Percentiles rank a stretch among this genome's conserved stretches.
Evolutionary conservation across 1,284 basidiomycete genomes (phyloP).

Genomic region (Cryptococcus depauperatus): DNA sequence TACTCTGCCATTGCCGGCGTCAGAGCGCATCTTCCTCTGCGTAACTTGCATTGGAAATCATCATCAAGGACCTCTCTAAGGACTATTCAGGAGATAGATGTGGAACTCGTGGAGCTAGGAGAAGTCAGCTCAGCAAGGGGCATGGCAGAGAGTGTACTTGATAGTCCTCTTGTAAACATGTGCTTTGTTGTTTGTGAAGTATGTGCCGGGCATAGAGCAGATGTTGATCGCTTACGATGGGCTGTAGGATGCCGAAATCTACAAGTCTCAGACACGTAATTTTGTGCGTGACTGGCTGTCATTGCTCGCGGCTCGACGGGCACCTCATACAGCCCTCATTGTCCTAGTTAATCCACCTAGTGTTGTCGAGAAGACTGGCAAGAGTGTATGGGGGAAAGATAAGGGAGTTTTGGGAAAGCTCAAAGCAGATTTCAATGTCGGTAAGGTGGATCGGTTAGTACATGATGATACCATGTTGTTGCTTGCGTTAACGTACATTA

Average conservation of each 20-base stretch:
- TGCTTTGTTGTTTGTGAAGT: constrained; percentile 85
- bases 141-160: constrained; percentile 61
- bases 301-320: constrained; percentile 58
- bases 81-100: constrained; percentile 78
- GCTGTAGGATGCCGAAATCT: constrained; percentile 72
- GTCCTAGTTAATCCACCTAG: constrained; percentile 59
- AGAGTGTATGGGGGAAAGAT: constrained; percentile 42
- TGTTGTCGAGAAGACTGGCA: constrained; percentile 51
- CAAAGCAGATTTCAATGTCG: constrained; percentile 81
- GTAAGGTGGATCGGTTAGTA: constrained; percentile 74
- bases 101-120: constrained; percentile 64
- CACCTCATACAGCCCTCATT: constrained; percentile 76
- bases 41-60: constrained; percentile 85
- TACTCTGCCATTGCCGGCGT: constrained; percentile 58
- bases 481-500: constrained; percentile 14
- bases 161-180: constrained; percentile 74
- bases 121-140: constrained; percentile 47
- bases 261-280: constrained; percentile 65
- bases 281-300: constrained; percentile 88
- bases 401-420: constrained; percentile 74
- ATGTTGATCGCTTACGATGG: neutral
- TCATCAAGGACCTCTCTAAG: constrained; percentile 59
- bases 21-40: constrained; percentile 67
- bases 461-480: constrained; percentile 5
- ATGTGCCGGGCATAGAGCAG: constrained; percentile 14